Base-by-base conservation (phyloP, 106 monocot species). In the Apostasia shenzhenica region DNA sequence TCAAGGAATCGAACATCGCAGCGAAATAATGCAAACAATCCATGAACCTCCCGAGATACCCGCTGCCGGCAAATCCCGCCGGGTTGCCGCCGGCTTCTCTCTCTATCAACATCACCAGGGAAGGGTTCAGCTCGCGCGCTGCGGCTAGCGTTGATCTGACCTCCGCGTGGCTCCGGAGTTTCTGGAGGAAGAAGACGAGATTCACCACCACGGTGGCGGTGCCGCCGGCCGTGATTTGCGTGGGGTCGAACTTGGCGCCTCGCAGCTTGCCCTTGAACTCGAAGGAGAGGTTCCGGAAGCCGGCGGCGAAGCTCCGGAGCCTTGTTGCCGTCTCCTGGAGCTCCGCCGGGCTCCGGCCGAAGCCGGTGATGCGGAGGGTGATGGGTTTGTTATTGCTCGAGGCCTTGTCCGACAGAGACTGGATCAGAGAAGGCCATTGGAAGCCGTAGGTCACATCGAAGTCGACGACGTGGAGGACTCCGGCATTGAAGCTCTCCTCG, bases 351-450 rank as follows among this genome's bases (percentile, higher is more conserved):
- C 57, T 85, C 39, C 69, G 37, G 10, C 82, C 82, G 46, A 80
- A 69, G 2, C 82, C 89, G 0, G 85, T 85, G 45, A 89, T 53
- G 26, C 67, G 73, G 8, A 89, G 80, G n/a, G 55, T 68, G 50
- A 89, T 72, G 2, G 74, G 81, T 3, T 69, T 48, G 52, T 1
- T 43, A 1, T 3, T 26, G n/a, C n/a, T 38, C 2, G 69, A 63
- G 46, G 82, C 82, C 67, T 72, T 82, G 26, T 89, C 89, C 4
- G 80, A 85, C 6, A 89, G 53, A 48, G 89, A 85, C 50, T 89
- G 82, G 61, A 89, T 82, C n/a, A 89, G 64, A 37, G 89, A 89
- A 48, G 89, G 85, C 89, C 89, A 89, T 49, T 89, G 89, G 58
- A 89, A 80, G 5, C 89, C 89, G 61, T 85, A 80, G 0, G 77